Conservation (phyloP, 1,139 yeast species). For the Wickerhamomyces sp. region DNA sequence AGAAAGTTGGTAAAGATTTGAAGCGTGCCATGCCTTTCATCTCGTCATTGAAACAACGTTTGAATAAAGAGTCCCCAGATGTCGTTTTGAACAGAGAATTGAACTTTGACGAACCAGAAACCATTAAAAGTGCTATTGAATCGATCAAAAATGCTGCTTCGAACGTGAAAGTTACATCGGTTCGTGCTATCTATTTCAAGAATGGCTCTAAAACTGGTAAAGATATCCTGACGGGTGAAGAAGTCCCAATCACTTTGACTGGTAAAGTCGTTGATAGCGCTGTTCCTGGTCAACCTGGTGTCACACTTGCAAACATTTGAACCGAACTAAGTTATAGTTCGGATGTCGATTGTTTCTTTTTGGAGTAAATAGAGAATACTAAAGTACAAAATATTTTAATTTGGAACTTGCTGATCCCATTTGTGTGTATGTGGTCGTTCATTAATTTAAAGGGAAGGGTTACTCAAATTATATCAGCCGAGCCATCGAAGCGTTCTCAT, state of each 20-base stretch:
- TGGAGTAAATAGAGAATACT: too few relatives aligned
- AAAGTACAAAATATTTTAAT: too few relatives aligned
- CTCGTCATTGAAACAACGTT: constrained; percentile 74
- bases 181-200: constrained; percentile 55
- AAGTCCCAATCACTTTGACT: constrained; percentile 53
- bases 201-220: constrained; percentile 58
- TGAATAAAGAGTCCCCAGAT: constrained; percentile 60
- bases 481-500: too few relatives aligned
- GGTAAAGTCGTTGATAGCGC: constrained; percentile 78
- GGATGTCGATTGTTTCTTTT: too few relatives aligned
- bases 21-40: constrained; percentile 98
- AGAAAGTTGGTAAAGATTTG: constrained; percentile 65
- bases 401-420: too few relatives aligned
- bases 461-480: too few relatives aligned
- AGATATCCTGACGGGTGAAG: constrained; percentile 65
- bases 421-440: too few relatives aligned
- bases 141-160: constrained; percentile 65
- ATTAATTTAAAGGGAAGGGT: too few relatives aligned
- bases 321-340: too few relatives aligned
- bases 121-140: constrained; percentile 49
- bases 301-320: constrained; percentile 65
- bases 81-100: constrained; percentile 85
- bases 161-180: constrained; percentile 48
- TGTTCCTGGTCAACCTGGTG: constrained; percentile 92
- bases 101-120: constrained; percentile 70